Conservation (phyloP, 2,329 filamentous ascomycete genomes). For the Colletotrichum gigasporum region DNA sequence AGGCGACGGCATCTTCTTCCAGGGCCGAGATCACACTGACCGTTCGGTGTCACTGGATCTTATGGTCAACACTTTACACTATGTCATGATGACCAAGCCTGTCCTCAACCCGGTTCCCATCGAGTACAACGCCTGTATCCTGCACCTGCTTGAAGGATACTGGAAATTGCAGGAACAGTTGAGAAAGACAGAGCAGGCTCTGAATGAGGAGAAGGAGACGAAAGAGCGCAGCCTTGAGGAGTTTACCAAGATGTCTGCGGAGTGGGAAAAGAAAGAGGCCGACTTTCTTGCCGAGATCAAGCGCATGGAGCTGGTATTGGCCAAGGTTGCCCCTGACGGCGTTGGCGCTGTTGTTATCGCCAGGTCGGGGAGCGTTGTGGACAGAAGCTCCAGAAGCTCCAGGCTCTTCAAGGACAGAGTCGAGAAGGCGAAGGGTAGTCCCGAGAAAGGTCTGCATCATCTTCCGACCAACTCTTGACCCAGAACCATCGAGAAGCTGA, state of each 20-base stretch:
- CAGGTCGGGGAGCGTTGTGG: conserved; percentile 51
- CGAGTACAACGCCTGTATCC: conserved; percentile 53
- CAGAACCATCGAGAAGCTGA: neutral
- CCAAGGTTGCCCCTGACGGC: conserved; percentile 46
- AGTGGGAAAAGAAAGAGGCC: conserved; percentile 49
- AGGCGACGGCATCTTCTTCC: neutral
- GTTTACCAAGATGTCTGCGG: conserved; percentile 47
- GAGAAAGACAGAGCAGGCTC: conserved; percentile 20
- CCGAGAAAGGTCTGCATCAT: conserved; percentile 1
- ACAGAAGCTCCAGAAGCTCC: conserved; percentile 43
- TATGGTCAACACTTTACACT: conserved; percentile 55
- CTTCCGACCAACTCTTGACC: neutral
- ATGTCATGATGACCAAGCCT: conserved; percentile 49
- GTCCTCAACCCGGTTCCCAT: conserved; percentile 46
- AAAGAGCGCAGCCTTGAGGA: conserved; percentile 39
- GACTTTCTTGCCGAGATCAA: conserved; percentile 51
- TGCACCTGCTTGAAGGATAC: conserved; percentile 48
- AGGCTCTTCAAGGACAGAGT: conserved; percentile 43
- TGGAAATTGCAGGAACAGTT: conserved; percentile 38
- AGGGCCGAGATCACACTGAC: conserved; percentile 39
- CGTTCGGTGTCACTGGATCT: conserved; percentile 54
- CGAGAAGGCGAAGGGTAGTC: conserved; percentile 35
- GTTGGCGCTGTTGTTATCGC: conserved; percentile 55
- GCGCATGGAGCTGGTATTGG: conserved; percentile 47
- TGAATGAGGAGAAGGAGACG: conserved; percentile 24